Evolutionary conservation across 2,329 filamentous ascomycete species (phyloP).

Genomic region (Fusarium buxicola): DNA sequence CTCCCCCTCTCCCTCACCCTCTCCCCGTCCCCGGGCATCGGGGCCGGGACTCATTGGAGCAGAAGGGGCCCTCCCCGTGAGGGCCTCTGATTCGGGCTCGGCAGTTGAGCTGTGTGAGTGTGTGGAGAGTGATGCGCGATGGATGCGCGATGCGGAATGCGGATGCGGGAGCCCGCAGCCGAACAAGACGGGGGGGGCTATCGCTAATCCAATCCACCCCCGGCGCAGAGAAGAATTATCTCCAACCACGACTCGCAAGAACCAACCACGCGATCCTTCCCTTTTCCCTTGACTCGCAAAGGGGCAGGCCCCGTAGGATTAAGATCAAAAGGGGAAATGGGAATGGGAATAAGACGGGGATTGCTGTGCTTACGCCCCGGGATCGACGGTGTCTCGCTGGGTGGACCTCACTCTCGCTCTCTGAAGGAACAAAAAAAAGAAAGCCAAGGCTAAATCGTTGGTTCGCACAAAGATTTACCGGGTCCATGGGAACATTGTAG

Average conservation of each 20-base stretch:
- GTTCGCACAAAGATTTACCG: conserved; percentile 28
- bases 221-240: background rate
- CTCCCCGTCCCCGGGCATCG: conserved; percentile 22
- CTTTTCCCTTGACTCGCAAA: conserved; percentile 1
- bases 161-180: conserved; percentile 7
- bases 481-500: conserved; percentile 37
- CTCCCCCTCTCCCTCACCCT: conserved; percentile 25
- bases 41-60: conserved; percentile 41
- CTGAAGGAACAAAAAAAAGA: conserved; percentile 1
- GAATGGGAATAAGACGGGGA: conserved; percentile 30
- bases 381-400: background rate
- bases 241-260: background rate
- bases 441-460: conserved; percentile 16
- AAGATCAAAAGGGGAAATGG: conserved; percentile 10
- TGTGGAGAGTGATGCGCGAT: conserved; percentile 15
- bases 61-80: conserved; percentile 14
- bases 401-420: background rate
- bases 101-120: conserved; percentile 16
- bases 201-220: conserved; percentile 14
- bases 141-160: background rate
- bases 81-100: conserved; percentile 26
- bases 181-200: conserved; percentile 16
- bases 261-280: background rate
- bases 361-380: conserved; percentile 4
- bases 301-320: conserved; percentile 6